phyloP scores from a whole-genome alignment of 1,284 basidiomycete species.

The Papiliotrema fonsecae region DNA sequence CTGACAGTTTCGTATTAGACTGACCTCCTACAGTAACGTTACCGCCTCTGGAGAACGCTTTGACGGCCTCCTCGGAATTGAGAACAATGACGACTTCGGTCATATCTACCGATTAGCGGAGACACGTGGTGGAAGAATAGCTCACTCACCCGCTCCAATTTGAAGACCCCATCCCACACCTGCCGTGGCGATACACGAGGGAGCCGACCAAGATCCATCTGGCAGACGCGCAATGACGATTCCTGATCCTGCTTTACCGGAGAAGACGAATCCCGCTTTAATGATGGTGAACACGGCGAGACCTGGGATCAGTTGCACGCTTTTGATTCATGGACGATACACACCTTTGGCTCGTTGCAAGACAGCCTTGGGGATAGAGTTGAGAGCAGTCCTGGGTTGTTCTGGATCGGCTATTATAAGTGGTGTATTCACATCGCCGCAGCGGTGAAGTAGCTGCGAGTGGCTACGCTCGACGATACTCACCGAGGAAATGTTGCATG shows the following conservation, averaged over 20 bases:
- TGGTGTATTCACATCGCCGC: too few species aligned
- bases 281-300: slow-evolving; percentile 93
- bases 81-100: slow-evolving; percentile 73
- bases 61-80: slow-evolving; percentile 92
- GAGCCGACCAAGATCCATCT: slow-evolving; percentile 96
- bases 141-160: slow-evolving; percentile 65
- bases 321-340: slow-evolving; percentile 14
- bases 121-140: not conserved
- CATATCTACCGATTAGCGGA: slow-evolving; percentile 36
- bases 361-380: slow-evolving; percentile 91
- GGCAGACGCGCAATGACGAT: slow-evolving; percentile 89
- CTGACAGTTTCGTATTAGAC: not conserved
- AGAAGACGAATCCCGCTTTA: slow-evolving; percentile 89
- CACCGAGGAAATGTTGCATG: slow-evolving; percentile 80
- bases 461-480: slow-evolving; percentile 28
- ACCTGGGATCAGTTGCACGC: slow-evolving; percentile 51
- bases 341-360: slow-evolving; percentile 79
- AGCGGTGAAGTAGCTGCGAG: too few species aligned
- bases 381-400: slow-evolving; percentile 83
- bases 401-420: slow-evolving; percentile 71
- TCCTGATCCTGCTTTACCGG: slow-evolving; percentile 90
- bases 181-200: slow-evolving; percentile 95
- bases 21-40: slow-evolving; percentile 85
- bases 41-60: slow-evolving; percentile 89
- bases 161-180: slow-evolving; percentile 94